These are phyloP conservation scores for Cytospora leucostoma DNA, from an alignment of 2,329 filamentous ascomycete genomes.

Conservation along the genomic window DNA sequence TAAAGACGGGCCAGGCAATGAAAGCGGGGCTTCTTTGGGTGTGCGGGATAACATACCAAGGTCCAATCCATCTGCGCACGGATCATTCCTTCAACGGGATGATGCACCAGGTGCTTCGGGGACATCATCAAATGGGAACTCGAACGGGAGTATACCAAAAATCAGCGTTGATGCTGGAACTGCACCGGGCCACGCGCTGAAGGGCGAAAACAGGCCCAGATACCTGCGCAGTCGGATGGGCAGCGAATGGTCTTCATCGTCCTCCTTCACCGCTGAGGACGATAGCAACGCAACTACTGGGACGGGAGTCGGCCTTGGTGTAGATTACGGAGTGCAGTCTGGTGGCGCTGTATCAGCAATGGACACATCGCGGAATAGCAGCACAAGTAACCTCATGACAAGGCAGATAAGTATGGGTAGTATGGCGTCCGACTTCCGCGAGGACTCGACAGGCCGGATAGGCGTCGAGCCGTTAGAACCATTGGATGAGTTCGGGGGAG, in stretches of 20 bases:
- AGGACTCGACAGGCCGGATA: slow-evolving; percentile 52
- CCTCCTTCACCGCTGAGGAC: slow-evolving; percentile 62
- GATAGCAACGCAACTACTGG: slow-evolving; percentile 72
- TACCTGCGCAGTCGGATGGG: slow-evolving; percentile 59
- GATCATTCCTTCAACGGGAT: slow-evolving; percentile 35
- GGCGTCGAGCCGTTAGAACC: slow-evolving; percentile 49
- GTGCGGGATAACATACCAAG: slow-evolving; percentile 32
- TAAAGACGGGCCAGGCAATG: slow-evolving; percentile 29
- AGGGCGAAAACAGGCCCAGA: slow-evolving; percentile 52
- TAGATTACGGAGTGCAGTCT: slow-evolving; percentile 80
- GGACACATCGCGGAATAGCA: slow-evolving; percentile 48
- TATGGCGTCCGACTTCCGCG: slow-evolving; percentile 72
- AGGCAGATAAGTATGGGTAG: slow-evolving; percentile 86
- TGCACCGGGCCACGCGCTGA: slow-evolving; percentile 50
- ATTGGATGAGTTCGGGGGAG: slow-evolving; percentile 49
- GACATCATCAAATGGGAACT: slow-evolving; percentile 37
- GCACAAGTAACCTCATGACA: slow-evolving; percentile 60
- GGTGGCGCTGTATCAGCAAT: slow-evolving; percentile 69
- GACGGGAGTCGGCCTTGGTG: slow-evolving; percentile 49
- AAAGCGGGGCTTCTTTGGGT: slow-evolving; percentile 25
- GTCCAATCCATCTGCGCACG: slow-evolving; percentile 27
- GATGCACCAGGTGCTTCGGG: slow-evolving; percentile 34
- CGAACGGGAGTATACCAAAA: slow-evolving; percentile 38
- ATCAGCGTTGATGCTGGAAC: slow-evolving; percentile 46
- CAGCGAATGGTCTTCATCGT: slow-evolving; percentile 62